Evolutionary conservation across 2,329 filamentous ascomycete genomes (phyloP).

Genomic region (Apiospora hydei): DNA sequence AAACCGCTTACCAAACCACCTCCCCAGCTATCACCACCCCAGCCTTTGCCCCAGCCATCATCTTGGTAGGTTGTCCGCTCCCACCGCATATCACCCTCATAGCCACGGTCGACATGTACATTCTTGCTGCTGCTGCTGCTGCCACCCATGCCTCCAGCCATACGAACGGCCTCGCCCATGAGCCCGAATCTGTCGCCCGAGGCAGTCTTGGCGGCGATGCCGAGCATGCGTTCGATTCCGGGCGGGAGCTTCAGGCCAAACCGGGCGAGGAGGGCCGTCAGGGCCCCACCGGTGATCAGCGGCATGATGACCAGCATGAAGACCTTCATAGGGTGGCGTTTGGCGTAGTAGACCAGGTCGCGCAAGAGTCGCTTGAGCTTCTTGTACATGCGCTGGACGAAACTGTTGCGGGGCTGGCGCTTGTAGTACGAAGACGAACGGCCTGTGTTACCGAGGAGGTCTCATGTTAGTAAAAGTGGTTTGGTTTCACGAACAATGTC

Average conservation of each 20-base stretch:
- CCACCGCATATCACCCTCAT: constrained; percentile 45
- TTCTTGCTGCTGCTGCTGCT: constrained; percentile 32
- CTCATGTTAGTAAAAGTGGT: background rate
- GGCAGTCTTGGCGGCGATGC: constrained; percentile 58
- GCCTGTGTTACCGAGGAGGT: constrained; percentile 41
- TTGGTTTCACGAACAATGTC: background rate
- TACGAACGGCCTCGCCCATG: constrained; percentile 62
- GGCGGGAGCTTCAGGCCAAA: constrained; percentile 82
- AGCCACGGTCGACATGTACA: constrained; percentile 45
- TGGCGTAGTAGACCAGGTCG: constrained; percentile 82
- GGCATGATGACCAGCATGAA: constrained; percentile 89
- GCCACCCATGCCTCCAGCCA: constrained; percentile 51
- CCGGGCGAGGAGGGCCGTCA: constrained; percentile 78
- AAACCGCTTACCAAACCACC: constrained; percentile 35
- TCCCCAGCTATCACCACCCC: constrained; percentile 33
- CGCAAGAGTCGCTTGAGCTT: constrained; percentile 81
- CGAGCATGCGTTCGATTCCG: constrained; percentile 65
- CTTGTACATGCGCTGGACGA: constrained; percentile 75
- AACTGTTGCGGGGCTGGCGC: constrained; percentile 81
- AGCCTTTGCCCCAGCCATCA: constrained; percentile 36
- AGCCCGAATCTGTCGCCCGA: constrained; percentile 56
- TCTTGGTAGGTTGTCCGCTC: constrained; percentile 48
- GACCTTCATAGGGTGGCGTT: constrained; percentile 84
- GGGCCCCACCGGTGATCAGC: constrained; percentile 81
- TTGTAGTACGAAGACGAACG: constrained; percentile 75